Evolutionary conservation across 2,329 filamentous ascomycete species (phyloP).

Genomic region (Colletotrichum acutatum): DNA sequence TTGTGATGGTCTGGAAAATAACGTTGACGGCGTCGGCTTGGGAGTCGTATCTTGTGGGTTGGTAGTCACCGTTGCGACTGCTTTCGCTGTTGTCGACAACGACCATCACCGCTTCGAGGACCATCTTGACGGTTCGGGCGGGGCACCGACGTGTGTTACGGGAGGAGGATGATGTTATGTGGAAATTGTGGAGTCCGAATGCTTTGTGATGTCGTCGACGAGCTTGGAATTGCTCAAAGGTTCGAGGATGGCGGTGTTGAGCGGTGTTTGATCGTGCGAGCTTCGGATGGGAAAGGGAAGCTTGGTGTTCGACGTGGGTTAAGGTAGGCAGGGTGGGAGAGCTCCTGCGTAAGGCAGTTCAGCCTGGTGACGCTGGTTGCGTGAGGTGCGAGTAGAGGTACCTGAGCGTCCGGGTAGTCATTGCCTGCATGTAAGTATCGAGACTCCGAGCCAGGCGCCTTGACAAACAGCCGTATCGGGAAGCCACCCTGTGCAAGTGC

Average conservation of each 20-base stretch:
- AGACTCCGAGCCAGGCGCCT: not conserved
- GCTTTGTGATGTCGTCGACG: not conserved
- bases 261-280: conserved; percentile 28
- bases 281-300: conserved; percentile 37
- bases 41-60: conserved; percentile 94
- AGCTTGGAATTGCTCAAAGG: not conserved
- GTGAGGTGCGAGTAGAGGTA: conserved; percentile 16
- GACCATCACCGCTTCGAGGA: conserved; percentile 99
- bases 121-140: conserved; percentile 76
- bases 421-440: not conserved
- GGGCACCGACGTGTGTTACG: not conserved
- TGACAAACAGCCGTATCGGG: not conserved
- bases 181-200: not conserved
- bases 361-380: conserved; percentile 49
- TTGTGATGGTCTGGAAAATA: conserved; percentile 94
- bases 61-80: conserved; percentile 94
- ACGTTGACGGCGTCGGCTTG: conserved; percentile 95
- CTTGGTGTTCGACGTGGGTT: conserved; percentile 35
- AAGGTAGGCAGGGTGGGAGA: conserved; percentile 4
- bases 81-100: conserved; percentile 99
- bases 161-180: not conserved
- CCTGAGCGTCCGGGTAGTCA: not conserved
- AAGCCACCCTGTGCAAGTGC: not conserved
- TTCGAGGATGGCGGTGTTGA: conserved; percentile 1
- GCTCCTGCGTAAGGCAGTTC: conserved; percentile 56